phyloP scores from a whole-genome alignment of 257 asterid species.

The Solanum medicagineum region DNA sequence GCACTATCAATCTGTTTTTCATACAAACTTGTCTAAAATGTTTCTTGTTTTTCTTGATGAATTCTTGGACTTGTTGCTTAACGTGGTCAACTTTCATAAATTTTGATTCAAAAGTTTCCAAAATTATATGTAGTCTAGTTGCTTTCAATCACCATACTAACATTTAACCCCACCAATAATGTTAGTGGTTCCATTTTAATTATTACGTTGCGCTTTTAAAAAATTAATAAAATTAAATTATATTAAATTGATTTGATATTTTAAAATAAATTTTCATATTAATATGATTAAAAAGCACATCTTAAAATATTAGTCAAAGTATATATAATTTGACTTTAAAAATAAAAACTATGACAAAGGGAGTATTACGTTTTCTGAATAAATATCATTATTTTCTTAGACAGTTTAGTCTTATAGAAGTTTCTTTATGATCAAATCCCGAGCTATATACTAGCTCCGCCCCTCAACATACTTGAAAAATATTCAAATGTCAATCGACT shows the following conservation, averaged over 20 bases:
- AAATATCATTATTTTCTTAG: neutral
- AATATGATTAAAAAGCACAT: no score
- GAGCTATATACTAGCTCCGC: no score
- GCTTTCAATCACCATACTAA: neutral
- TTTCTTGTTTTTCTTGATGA: neutral
- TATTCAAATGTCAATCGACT: neutral
- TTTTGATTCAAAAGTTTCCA: neutral
- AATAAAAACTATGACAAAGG: no score
- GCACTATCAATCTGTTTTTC: slow-evolving; percentile 20
- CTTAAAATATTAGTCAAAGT: no score
- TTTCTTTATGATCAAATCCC: neutral
- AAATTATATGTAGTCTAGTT: neutral
- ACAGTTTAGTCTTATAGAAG: neutral
- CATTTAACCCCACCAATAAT: neutral
- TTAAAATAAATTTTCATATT: no score
- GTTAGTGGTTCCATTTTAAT: no score
- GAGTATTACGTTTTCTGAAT: neutral
- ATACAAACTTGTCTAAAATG: neutral
- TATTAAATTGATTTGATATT: no score
- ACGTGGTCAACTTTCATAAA: neutral
- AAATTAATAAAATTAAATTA: no score
- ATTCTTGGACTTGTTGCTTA: neutral
- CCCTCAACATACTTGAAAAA: neutral
- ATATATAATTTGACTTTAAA: no score
- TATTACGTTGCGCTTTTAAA: no score